Conservation (phyloP, 768 basidiomycete species). For the Nidularia pulvinata region DNA sequence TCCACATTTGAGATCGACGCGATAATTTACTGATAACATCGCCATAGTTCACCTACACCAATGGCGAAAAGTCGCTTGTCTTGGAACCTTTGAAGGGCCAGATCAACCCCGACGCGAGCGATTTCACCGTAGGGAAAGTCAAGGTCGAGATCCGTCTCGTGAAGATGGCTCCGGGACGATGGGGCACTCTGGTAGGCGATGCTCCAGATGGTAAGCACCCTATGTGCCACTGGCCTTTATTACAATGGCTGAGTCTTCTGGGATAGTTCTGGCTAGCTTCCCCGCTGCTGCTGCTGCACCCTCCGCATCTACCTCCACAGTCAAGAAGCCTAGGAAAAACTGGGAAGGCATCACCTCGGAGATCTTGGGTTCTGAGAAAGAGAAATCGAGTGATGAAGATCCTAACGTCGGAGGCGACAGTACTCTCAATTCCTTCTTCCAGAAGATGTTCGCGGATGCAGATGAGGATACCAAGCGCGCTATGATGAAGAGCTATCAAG, state of each 20-base stretch:
- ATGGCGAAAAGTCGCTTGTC: constrained; percentile 70
- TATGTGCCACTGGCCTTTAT: not conserved
- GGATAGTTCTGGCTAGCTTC: constrained; percentile 26
- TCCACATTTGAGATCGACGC: not conserved
- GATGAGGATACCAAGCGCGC: constrained; percentile 91
- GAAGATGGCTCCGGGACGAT: constrained; percentile 69
- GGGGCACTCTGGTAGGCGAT: constrained; percentile 78
- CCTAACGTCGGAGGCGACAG: constrained; percentile 91
- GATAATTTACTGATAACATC: not conserved
- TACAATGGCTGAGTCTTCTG: constrained; percentile 2
- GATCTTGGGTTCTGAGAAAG: constrained; percentile 69
- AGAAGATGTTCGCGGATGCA: constrained; percentile 87
- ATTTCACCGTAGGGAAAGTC: constrained; percentile 75
- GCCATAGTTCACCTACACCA: constrained; percentile 53
- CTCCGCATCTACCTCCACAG: constrained; percentile 31
- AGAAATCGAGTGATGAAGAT: constrained; percentile 69
- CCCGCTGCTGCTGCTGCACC: constrained; percentile 21
- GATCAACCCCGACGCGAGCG: constrained; percentile 65
- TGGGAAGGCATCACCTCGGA: constrained; percentile 85
- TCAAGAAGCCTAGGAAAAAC: constrained; percentile 63
- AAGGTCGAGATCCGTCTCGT: constrained; percentile 85
- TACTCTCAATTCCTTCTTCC: constrained; percentile 87
- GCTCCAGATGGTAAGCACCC: constrained; percentile 65
- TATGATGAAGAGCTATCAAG: constrained; percentile 98
- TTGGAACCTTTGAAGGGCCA: constrained; percentile 84